These are phyloP conservation scores for Pseudogymnoascus sp. DNA, from an alignment of 2,329 filamentous ascomycete species.

Conservation along the genomic window DNA sequence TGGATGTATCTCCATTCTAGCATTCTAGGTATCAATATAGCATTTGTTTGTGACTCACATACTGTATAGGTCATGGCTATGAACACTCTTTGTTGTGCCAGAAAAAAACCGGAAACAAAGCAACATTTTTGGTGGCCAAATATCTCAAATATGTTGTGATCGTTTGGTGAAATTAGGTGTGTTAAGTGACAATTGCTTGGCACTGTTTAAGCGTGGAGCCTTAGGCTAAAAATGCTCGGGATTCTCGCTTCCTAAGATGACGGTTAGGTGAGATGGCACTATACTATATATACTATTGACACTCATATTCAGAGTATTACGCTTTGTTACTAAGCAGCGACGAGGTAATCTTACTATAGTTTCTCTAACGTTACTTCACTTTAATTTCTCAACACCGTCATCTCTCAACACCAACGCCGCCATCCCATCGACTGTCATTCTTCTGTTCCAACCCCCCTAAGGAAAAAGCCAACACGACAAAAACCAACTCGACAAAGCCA, in stretches of 20 bases:
- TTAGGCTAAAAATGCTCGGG: neutral
- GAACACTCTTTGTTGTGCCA: neutral
- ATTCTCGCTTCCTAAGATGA: constrained; percentile 2
- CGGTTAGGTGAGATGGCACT: neutral
- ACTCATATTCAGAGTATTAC: neutral
- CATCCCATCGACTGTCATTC: no score
- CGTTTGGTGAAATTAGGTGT: neutral
- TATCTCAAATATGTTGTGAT: constrained; percentile 1
- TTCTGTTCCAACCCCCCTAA: neutral
- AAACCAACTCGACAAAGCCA: neutral
- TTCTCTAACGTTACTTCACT: no score
- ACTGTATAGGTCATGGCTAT: neutral
- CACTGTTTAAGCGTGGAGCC: neutral
- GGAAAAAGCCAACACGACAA: neutral
- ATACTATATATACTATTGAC: neutral
- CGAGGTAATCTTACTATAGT: no score
- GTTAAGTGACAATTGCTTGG: neutral
- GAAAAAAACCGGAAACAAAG: neutral
- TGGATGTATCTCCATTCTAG: neutral
- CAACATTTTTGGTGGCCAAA: neutral
- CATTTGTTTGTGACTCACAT: neutral
- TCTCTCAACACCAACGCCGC: no score
- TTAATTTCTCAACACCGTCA: no score
- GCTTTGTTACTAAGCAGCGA: neutral
- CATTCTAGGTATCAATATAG: neutral